Base-by-base conservation (phyloP, 2,329 filamentous ascomycete species). In the Ceratocystis albifundus region DNA sequence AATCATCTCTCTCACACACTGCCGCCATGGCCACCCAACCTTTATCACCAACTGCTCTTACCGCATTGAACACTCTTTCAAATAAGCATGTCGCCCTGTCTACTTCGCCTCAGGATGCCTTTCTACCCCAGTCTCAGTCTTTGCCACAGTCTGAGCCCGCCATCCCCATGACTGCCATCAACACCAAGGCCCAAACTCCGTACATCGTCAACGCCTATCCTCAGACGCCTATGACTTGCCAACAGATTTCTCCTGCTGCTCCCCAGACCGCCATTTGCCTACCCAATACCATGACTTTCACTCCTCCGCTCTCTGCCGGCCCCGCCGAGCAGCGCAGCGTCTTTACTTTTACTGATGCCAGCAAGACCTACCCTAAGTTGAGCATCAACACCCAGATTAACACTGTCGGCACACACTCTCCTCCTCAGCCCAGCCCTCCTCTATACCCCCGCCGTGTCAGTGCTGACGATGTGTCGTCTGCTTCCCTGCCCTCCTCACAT, bases 41-140 rank as follows among this genome's bases (percentile, higher is more conserved):
- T 36, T 80, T 78, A 67, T 85, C 84, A 41, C 82, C 83, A 2
- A 87, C 84, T 1, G 77, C 83, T 25, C 82, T 83, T 2, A 87
- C 84, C 1, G 77, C 83, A 25, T 85, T 86, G 75, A 87, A 87
- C 74, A 87, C 84, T 1, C 78, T 87, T 48, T 85, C 84, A 68
- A 84, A 87, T 65, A 83, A 84, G 73, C 80, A 82, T 68, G 79
- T 81, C 32, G 80, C 82, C 1, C 80, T 82, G 2, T 71, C 30
- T 57, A 41, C 53, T 22, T 50, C 48, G 10, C 53, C 53, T 2
- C 53, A 57, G 53, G 28, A 25, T 7, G 10, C 6, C 53, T 57
- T 28, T 57, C 53, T 25, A 17, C 20, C 22, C 10, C 53, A 30
- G 22, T 30, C 22, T 17, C 22, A 28, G 20, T 55, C 44, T 32